Evolutionary conservation across 805 yeast genomes (phyloP), one percentile per base, ranked within the genome.

Genomic region (Candida namnaoensis): DNA sequence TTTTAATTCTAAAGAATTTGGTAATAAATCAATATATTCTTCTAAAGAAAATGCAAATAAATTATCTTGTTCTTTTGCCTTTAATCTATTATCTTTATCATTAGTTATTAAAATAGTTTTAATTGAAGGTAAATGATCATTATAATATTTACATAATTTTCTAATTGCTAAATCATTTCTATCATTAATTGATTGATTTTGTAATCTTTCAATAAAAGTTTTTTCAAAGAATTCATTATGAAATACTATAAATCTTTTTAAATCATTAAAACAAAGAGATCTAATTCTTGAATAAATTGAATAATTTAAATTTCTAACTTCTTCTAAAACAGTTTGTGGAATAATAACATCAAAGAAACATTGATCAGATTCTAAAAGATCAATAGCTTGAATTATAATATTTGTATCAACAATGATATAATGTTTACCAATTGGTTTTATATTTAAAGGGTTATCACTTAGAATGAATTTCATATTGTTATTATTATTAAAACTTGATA

Each of bases 251-350:
- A 88, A 87, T 45, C 97, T 70, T 61, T 93, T 93, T 34, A 76
- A 84, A 41, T 80, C 87, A 35, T 68, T 71, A 51, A 85, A 82
- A 28, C 86, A 79, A 15, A 93, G 65, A 3, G 84, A 75, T 53
- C 97, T 73, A 38, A 91, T 62, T 57, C 99, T 73, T 53, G 85
- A 79, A 59, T 90, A 93, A 15, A 91, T 80, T 5, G 99, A 96
- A 54, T 80, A 77, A 39, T 95, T 86, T 54, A 82, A 72, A 57
- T 88, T 88, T 48, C 87, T 77, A 9, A 91, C 96, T 61, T 93
- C 98, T 51, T 95, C 97, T 32, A 93, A 68, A 3, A 88, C 97
- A 7, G 95, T 84, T 59, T 93, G 99, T 2, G 98, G 96, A n/a
- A 93, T 67, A 43, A 93, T 82, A 14, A 90, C 96, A 62, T 93